phyloP scores from a whole-genome alignment of 208 protist genomes.

The Trypanosoma cruzi region DNA sequence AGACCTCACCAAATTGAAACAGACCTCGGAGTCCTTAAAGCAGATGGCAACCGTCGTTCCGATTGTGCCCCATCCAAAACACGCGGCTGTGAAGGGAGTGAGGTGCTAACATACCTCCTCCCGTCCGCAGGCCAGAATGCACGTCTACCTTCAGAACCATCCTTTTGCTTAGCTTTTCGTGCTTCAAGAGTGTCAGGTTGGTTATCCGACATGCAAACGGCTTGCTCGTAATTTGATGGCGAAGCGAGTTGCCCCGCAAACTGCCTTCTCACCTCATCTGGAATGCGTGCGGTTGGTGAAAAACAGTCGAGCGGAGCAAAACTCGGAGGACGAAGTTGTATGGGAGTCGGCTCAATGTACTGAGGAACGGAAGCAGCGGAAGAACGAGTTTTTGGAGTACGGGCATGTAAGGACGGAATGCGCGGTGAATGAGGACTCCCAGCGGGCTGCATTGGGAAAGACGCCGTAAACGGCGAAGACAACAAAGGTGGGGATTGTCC shows the following conservation, averaged over 20 bases:
- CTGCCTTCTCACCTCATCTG: not conserved
- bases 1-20: conserved; percentile 8
- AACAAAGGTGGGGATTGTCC: conserved; percentile 9
- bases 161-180: not conserved
- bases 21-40: conserved; percentile 13
- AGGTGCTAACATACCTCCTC: not conserved
- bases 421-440: too few species aligned
- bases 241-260: not conserved
- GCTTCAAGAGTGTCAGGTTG: not conserved
- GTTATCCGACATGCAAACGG: not conserved
- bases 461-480: too few species aligned
- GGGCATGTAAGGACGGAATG: not conserved
- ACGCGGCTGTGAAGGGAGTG: not conserved
- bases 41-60: conserved; percentile 1
- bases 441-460: too few species aligned
- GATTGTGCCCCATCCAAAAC: not conserved
- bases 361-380: not conserved
- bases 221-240: not conserved
- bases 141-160: not conserved
- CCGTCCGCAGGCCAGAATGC: not conserved
- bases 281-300: conserved; percentile 1
- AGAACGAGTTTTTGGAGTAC: not conserved
- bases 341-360: conserved; percentile 5
- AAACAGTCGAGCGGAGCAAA: not conserved
- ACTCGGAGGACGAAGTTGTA: not conserved